Conservation (phyloP, 768 basidiomycete species). For the Trametes cinnabarina region DNA sequence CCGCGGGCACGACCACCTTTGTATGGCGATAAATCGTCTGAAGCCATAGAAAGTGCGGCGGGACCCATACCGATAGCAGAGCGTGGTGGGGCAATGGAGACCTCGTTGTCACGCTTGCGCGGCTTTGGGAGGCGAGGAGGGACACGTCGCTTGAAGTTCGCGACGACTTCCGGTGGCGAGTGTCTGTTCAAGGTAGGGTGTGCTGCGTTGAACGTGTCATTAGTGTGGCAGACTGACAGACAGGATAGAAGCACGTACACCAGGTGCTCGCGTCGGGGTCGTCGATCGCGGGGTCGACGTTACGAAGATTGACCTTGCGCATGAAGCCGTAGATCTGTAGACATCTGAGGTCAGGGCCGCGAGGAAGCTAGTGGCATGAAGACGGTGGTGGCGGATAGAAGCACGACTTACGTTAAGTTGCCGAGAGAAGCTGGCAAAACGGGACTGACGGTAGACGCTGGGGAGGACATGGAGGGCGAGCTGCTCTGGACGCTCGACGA, state of each 20-base stretch:
- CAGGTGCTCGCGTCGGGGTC: slow-evolving; percentile 96
- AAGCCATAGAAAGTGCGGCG: slow-evolving; percentile 64
- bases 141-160: slow-evolving; percentile 93
- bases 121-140: slow-evolving; percentile 90
- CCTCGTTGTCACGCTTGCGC: slow-evolving; percentile 71
- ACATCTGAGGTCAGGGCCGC: slow-evolving; percentile 9
- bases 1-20: slow-evolving; percentile 63
- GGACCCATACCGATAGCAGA: slow-evolving; percentile 70
- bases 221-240: slow-evolving; percentile 6
- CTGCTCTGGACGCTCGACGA: slow-evolving; percentile 91
- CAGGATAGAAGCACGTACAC: slow-evolving; percentile 61
- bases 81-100: slow-evolving; percentile 72
- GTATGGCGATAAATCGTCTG: slow-evolving; percentile 44
- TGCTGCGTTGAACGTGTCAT: slow-evolving; percentile 43
- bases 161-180: slow-evolving; percentile 85
- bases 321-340: slow-evolving; percentile 96
- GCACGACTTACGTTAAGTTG: slow-evolving; percentile 81
- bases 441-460: slow-evolving; percentile 91
- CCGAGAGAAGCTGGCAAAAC: slow-evolving; percentile 96
- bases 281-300: slow-evolving; percentile 92
- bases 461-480: slow-evolving; percentile 92
- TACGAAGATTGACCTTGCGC: slow-evolving; percentile 95
- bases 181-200: slow-evolving; percentile 90
- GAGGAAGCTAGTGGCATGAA: slow-evolving; percentile 20
- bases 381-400: slow-evolving; percentile 32